A percentile compares a stretch with the other conserved stretches of the same genome.
Evolutionary conservation across 441 rosid genomes (phyloP).

Genomic region (Isatis lusitanica): DNA sequence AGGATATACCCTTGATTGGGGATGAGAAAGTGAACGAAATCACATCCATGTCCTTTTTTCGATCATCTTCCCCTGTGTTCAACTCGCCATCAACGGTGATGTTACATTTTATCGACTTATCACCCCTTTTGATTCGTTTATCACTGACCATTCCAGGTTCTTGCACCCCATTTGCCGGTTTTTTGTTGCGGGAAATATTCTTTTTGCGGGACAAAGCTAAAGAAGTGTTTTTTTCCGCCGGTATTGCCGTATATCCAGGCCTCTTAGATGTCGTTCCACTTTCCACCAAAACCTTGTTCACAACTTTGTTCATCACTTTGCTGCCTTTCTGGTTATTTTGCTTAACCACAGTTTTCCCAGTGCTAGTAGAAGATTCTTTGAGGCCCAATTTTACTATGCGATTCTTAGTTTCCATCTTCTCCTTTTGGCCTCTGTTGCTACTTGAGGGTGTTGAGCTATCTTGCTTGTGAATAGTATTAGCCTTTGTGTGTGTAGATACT

Average conservation of each 20-base stretch:
- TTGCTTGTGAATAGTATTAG: conserved; percentile 42
- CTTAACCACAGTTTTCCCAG: conserved; percentile 46
- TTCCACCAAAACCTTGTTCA: conserved; percentile 46
- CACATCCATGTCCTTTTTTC: conserved; percentile 66
- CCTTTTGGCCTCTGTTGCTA: conserved; percentile 44
- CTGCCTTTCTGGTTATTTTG: conserved; percentile 58
- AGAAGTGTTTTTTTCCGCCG: conserved; percentile 36
- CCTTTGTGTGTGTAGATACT: conserved; percentile 45
- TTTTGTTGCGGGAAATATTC: conserved; percentile 44
- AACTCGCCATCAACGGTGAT: conserved; percentile 39
- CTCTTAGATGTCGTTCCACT: conserved; percentile 43
- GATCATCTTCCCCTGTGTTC: conserved; percentile 36
- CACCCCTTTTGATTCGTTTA: conserved; percentile 42
- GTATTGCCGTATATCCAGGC: conserved; percentile 29
- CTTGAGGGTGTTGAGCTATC: conserved; percentile 38
- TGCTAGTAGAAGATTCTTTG: conserved; percentile 46
- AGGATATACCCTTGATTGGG: conserved; percentile 56
- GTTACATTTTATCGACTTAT: conserved; percentile 45
- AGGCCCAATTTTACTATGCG: conserved; percentile 6
- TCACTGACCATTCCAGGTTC: conserved; percentile 38
- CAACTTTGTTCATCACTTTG: conserved; percentile 44
- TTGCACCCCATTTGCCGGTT: conserved; percentile 35
- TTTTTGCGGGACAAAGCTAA: conserved; percentile 43
- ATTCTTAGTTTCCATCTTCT: conserved; percentile 43
- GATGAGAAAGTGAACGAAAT: conserved; percentile 91